A percentile compares a stretch with the other conserved stretches of the same genome.
phyloP scores from a whole-genome alignment of 2,329 filamentous ascomycete species.

The Ampelomyces quisqualis region DNA sequence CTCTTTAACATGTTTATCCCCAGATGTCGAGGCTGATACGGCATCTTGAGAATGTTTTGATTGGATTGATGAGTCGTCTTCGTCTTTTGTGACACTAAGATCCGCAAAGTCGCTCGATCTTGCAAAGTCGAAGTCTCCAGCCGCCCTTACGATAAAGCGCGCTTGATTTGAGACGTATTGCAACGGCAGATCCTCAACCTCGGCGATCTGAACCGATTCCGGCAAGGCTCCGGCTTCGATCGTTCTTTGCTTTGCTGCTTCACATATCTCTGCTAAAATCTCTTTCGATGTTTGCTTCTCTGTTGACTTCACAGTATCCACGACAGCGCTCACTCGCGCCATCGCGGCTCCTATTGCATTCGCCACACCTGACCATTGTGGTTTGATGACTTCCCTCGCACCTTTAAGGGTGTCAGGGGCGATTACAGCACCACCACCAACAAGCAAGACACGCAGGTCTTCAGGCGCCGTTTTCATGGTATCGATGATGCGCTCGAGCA shows the following conservation, averaged over 20 bases:
- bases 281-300: conserved; percentile 39
- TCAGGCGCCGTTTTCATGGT: conserved; percentile 63
- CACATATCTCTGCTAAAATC: conserved; percentile 40
- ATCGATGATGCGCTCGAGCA: conserved; percentile 60
- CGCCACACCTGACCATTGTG: conserved; percentile 59
- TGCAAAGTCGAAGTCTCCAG: conserved; percentile 51
- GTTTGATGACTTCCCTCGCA: conserved; percentile 58
- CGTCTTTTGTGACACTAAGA: conserved; percentile 22
- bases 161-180: conserved; percentile 56
- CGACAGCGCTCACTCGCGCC: conserved; percentile 56
- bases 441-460: conserved; percentile 61
- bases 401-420: conserved; percentile 58
- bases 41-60: conserved; percentile 4
- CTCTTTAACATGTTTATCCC: conserved; percentile 16
- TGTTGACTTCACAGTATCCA: conserved; percentile 46
- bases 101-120: conserved; percentile 33
- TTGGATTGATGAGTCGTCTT: conserved; percentile 14
- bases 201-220: conserved; percentile 36
- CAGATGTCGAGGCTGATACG: conserved; percentile 16
- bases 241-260: conserved; percentile 43
- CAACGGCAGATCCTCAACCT: conserved; percentile 54
- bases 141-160: conserved; percentile 57
- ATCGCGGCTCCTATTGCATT: conserved; percentile 67
- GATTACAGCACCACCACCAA: conserved; percentile 64
- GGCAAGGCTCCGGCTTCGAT: conserved; percentile 42